phyloP scores from a whole-genome alignment of 345 rosid species.

The Aquilaria malaccensis region DNA sequence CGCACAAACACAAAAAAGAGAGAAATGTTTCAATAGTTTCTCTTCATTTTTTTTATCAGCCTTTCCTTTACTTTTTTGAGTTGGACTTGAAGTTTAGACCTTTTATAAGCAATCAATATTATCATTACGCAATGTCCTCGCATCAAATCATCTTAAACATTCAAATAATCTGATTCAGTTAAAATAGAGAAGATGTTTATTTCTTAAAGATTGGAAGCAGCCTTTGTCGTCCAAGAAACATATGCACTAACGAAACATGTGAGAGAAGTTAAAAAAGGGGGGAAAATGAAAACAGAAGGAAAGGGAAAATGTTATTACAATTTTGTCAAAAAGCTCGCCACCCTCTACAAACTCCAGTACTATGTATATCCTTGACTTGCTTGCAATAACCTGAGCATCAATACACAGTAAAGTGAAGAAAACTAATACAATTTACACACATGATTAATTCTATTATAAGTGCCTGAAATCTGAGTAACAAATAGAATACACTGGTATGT shows the following conservation, averaged over 20 bases:
- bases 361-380: conserved; percentile 71
- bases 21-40: too few relatives aligned
- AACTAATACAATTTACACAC: neutral
- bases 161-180: neutral
- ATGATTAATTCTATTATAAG: too few relatives aligned
- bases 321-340: conserved; percentile 82
- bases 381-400: conserved; percentile 61
- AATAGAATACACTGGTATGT: neutral
- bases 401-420: neutral
- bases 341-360: conserved; percentile 78
- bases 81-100: too few relatives aligned
- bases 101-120: too few relatives aligned
- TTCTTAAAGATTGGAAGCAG: neutral
- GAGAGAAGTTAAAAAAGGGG: neutral
- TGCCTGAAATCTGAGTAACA: too few relatives aligned
- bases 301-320: conserved; percentile 32
- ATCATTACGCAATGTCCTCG: too few relatives aligned
- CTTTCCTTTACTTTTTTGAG: too few relatives aligned
- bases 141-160: too few relatives aligned
- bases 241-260: neutral
- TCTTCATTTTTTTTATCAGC: too few relatives aligned
- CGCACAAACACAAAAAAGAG: neutral
- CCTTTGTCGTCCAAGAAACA: neutral
- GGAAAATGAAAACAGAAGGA: neutral
- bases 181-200: neutral